These are phyloP conservation scores for Gossypium lobatum DNA, from an alignment of 441 rosid genomes.

Conservation along the genomic window DNA sequence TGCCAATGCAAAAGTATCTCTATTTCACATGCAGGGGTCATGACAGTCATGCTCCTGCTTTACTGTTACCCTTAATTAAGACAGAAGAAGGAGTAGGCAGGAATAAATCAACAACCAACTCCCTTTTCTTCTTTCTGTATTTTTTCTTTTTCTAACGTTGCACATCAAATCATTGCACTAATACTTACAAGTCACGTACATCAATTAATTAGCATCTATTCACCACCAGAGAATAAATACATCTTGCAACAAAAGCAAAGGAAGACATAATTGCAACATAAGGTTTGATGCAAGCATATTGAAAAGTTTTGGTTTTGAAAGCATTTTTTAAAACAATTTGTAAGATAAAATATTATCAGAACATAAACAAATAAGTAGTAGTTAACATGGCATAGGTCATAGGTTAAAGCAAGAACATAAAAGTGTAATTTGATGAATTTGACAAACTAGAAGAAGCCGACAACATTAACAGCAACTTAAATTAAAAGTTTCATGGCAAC, in stretches of 20 bases:
- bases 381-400: neutral
- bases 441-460: neutral
- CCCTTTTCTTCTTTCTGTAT: neutral
- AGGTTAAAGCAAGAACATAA: neutral
- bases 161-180: neutral
- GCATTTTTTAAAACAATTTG: neutral
- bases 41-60: neutral
- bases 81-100: neutral
- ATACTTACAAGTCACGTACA: too few relatives aligned
- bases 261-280: neutral
- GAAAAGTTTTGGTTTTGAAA: neutral
- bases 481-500: neutral
- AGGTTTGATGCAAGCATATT: neutral
- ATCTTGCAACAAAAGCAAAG: neutral
- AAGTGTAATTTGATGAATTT: neutral
- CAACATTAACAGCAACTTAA: neutral
- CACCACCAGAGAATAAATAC: neutral
- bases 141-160: neutral
- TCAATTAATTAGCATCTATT: neutral
- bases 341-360: neutral
- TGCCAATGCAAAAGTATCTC: neutral
- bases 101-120: neutral
- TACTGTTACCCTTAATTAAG: neutral
- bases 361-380: neutral
- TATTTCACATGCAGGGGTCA: neutral